Evolutionary conservation across 176 grass and related monocot genomes (phyloP), one percentile per base, ranked within the genome.

Genomic region (Juncus inflexus): DNA sequence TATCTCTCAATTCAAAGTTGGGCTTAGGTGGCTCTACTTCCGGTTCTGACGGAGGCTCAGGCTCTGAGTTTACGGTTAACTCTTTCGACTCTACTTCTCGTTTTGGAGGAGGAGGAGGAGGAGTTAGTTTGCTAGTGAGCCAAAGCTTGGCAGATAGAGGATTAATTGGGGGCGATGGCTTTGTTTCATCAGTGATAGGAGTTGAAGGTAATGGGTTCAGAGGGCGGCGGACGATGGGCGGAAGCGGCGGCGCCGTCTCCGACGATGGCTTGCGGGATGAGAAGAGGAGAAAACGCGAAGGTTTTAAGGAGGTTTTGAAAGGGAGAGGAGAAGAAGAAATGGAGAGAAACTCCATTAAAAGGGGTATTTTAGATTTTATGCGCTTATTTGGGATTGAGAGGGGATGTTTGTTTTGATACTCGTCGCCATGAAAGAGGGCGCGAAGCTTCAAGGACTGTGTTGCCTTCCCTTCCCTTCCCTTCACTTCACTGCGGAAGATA

Each of bases 111-210:
- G 85, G 85, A 3, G 90, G 82, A 0, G 85, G 85, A 3, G 90
- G 85, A 73, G 88, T 70, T 67, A 97, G 87, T 77, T 91, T 91
- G 60, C 82, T 81, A 37, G 87, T 83, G 5, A 97, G 82, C 87
- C 92, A 97, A 19, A 97, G 92, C 74, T 86, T 97, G 66, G 80
- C 80, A 61, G 87, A 45, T 35, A 97, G 74, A 1, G 92, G 87
- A 40, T 89, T 91, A 15, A 78, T 5, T 28, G 85, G 55, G 3
- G 70, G 56, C 2, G 63, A 14, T 1, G 82, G 52, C 50, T 66
- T 82, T 1, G 52, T n/a, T 12, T 15, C 36, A 10, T 9, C 15
- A 1, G 13, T 28, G 1, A 8, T 9, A 50, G 28, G 51, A 2
- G 35, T 51, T 6, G 54, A 38, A 75, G 53, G 64, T 43, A 62